Evolutionary conservation across 306 rosid species (phyloP).

Genomic region (Morella rubra): DNA sequence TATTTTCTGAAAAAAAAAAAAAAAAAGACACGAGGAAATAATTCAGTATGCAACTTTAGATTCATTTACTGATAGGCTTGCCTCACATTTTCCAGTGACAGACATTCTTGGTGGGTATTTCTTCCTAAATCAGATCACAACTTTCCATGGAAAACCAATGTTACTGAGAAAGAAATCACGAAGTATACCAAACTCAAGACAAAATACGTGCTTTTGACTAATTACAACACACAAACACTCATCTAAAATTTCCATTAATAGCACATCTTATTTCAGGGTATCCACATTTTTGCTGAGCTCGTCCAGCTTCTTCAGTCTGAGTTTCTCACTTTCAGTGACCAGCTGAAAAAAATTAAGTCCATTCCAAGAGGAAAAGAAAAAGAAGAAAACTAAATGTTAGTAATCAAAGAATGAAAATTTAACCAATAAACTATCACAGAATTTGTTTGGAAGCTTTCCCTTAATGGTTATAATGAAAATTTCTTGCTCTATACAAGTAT

Average conservation of each 20-base stretch:
- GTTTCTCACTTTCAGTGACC: constrained; percentile 75
- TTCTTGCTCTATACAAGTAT: not conserved
- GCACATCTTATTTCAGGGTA: constrained; percentile 43
- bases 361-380: not conserved
- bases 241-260: not conserved
- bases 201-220: not conserved
- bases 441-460: no score
- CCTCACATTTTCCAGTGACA: not conserved
- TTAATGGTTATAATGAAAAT: not conserved
- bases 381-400: not conserved
- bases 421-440: not conserved
- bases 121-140: not conserved
- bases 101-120: not conserved
- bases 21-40: no score
- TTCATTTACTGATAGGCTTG: no score
- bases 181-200: not conserved
- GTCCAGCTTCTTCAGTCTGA: constrained; percentile 97
- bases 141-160: not conserved
- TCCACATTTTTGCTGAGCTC: constrained; percentile 91
- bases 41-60: no score
- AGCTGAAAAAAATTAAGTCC: constrained; percentile 26
- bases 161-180: not conserved
- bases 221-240: not conserved
- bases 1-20: not conserved
- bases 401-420: not conserved